Evolutionary conservation across 345 rosid species (phyloP).

Genomic region (Anacardium occidentale): DNA sequence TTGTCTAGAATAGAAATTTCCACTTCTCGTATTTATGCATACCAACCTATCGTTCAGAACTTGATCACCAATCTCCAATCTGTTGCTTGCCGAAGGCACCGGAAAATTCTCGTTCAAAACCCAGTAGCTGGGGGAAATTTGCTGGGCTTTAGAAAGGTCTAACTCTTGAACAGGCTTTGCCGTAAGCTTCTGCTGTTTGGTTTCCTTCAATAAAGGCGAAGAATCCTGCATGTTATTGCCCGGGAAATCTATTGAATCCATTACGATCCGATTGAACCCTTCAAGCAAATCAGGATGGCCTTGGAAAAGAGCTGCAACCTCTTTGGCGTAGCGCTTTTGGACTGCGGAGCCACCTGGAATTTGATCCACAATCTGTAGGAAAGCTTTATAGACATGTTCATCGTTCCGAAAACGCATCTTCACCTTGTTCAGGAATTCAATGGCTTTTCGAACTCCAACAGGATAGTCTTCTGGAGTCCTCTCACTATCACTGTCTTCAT

Average conservation of each 20-base stretch:
- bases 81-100: background rate
- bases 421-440: conserved; percentile 8
- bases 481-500: background rate
- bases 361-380: background rate
- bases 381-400: background rate
- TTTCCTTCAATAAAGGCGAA: background rate
- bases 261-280: background rate
- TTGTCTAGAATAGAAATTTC: background rate
- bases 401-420: conserved; percentile 4
- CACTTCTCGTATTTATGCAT: background rate
- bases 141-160: conserved; percentile 15
- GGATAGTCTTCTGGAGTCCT: background rate
- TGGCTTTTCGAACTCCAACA: background rate
- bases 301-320: background rate
- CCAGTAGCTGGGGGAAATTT: conserved; percentile 19
- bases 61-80: background rate
- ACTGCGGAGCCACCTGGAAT: background rate
- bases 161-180: conserved; percentile 3
- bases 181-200: conserved; percentile 3
- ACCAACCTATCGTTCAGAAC: conserved; percentile 24
- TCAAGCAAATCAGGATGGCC: background rate
- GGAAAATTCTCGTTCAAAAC: background rate
- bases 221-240: too few relatives aligned
- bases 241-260: background rate
- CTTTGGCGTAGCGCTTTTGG: background rate